Base-by-base conservation (phyloP, 495 filamentous ascomycete genomes). In the Cladorrhinum samala region DNA sequence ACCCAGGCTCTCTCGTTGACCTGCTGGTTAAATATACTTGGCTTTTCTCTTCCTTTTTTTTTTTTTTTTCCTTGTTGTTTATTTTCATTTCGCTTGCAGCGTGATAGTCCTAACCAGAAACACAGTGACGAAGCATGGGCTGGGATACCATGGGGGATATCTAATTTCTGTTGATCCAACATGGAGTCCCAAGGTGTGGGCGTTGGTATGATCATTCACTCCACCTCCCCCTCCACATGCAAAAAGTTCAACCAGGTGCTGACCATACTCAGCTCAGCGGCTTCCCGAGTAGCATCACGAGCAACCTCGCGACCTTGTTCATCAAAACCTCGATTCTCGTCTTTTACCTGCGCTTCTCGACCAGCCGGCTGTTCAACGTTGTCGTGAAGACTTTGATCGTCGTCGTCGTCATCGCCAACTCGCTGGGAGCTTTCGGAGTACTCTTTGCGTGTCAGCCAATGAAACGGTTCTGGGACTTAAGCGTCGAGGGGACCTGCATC, bases 341-440 rank as follows among this genome's bases (percentile, higher is more conserved):
- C 18, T 62, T 62, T 44, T 60, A 65, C 33, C 49, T 65, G 7
- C 58, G 58, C 23, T 64, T 64, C 40, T 52, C 61, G 9, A 55
- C 49, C 16, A 56, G 37, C 16, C 53, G 59, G 3, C 13, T 14
- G 4, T 54, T 64, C 50, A 54, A 24, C 14, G 13, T 41, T 19
- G 50, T 48, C 46, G 37, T 60, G n/a, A 54, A 63, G 37, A 6
- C 38, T 17, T 36, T 58, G 16, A 39, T 63, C 2, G 24, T 46
- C 19, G 16, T 65, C 20, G 52, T 57, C 18, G 25, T 63, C 7
- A 37, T 33, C 9, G 49, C 57, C 24, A 47, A 46, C 46, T 5
- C 49, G 5, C 18, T 47, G 0, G 62, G 60, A 1, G 52, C 53
- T 9, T 46, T 56, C 14, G 47, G 42, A 11, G 36, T 54, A 24